Percentiles rank a stretch among this genome's conserved stretches.
Conservation (phyloP, 2,329 filamentous ascomycete species). For the Karstenula rhodostoma region DNA sequence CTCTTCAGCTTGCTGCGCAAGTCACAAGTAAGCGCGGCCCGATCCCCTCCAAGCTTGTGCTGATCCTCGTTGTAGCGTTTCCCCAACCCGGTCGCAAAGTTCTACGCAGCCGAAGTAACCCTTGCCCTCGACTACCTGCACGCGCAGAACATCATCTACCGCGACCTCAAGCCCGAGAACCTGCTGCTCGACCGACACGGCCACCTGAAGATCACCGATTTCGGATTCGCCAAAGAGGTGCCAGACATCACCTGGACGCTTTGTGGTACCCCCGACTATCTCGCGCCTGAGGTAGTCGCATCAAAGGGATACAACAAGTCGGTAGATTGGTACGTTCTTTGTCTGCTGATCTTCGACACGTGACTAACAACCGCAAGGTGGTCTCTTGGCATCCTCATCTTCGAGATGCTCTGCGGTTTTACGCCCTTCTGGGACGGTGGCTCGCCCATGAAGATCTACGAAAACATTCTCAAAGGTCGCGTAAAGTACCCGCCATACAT, state of each 20-base stretch:
- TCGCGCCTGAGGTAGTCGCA: slow-evolving; percentile 97
- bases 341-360: slow-evolving; percentile 8
- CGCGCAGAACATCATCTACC: slow-evolving; percentile 94
- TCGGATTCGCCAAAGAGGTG: slow-evolving; percentile 97
- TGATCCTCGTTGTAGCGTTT: slow-evolving; percentile 74
- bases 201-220: slow-evolving; percentile 96
- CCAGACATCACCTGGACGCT: slow-evolving; percentile 99
- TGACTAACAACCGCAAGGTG: slow-evolving; percentile 68
- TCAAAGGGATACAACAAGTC: slow-evolving; percentile 99
- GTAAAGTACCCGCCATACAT: slow-evolving; percentile 98
- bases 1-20: slow-evolving; percentile 94
- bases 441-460: slow-evolving; percentile 98
- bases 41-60: background rate
- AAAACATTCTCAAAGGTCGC: slow-evolving; percentile 95
- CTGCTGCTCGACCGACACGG: slow-evolving; percentile 90
- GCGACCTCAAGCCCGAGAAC: slow-evolving; percentile 96
- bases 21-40: slow-evolving; percentile 73
- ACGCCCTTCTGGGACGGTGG: slow-evolving; percentile 99
- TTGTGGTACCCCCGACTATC: slow-evolving; percentile 96
- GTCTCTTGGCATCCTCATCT: slow-evolving; percentile 97
- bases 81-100: slow-evolving; percentile 97
- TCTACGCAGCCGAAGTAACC: slow-evolving; percentile 97
- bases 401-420: slow-evolving; percentile 99
- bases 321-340: slow-evolving; percentile 84
- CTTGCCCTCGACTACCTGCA: slow-evolving; percentile 95